phyloP scores from a whole-genome alignment of 1,284 basidiomycete genomes.

The Earliella scabrosa region DNA sequence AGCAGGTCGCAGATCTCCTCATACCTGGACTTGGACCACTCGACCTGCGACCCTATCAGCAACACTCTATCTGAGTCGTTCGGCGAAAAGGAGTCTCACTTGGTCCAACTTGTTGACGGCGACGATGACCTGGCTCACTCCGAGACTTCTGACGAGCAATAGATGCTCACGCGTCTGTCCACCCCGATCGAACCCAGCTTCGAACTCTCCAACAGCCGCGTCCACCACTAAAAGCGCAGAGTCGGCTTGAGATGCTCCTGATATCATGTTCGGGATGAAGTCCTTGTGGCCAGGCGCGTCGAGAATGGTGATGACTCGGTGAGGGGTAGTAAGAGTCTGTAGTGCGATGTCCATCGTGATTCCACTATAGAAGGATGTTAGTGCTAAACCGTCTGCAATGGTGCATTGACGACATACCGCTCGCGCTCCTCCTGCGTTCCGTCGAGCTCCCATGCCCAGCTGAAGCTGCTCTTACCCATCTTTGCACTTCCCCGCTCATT shows the following conservation, averaged over 20 bases:
- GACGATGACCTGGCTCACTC: conserved; percentile 92
- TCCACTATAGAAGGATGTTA: conserved; percentile 58
- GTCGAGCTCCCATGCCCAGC: conserved; percentile 98
- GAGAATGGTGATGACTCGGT: conserved; percentile 87
- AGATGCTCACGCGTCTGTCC: conserved; percentile 99
- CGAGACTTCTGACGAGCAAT: conserved; percentile 89
- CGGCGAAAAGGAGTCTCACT: too few species aligned
- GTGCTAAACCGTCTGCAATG: neutral
- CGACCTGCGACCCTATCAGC: conserved; percentile 56
- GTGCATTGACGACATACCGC: conserved; percentile 54
- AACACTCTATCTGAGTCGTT: neutral
- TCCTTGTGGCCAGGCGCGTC: conserved; percentile 98
- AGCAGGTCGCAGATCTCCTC: conserved; percentile 82
- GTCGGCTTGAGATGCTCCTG: conserved; percentile 96
- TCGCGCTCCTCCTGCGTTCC: conserved; percentile 93
- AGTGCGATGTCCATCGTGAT: conserved; percentile 98
- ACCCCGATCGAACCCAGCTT: conserved; percentile 92
- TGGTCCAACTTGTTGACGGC: conserved; percentile 96
- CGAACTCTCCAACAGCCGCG: conserved; percentile 90
- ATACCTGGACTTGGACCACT: conserved; percentile 85
- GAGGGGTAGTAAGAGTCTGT: conserved; percentile 79
- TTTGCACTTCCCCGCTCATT: conserved; percentile 94
- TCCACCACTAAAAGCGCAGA: conserved; percentile 96
- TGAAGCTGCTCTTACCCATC: conserved; percentile 93
- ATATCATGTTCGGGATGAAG: conserved; percentile 99